Conservation (phyloP, 768 basidiomycete genomes). For the Russula earlei region DNA sequence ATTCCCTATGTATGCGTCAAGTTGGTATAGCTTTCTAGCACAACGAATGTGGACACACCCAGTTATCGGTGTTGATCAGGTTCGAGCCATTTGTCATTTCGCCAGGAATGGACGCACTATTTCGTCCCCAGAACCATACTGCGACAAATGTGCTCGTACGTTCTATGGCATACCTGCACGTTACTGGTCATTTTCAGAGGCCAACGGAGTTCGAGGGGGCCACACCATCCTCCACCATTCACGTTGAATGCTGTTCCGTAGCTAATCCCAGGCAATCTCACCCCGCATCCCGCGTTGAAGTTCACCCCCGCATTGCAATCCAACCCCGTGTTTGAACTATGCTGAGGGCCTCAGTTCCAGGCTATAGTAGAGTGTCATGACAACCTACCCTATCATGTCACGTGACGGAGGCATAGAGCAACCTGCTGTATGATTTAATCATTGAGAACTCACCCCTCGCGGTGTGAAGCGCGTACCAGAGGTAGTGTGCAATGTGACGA, state of each 20-base stretch:
- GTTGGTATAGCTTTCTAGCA: too few species aligned
- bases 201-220: too few species aligned
- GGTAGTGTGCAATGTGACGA: conserved; percentile 48
- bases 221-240: conserved; percentile 53
- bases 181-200: too few species aligned
- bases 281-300: conserved; percentile 50
- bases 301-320: conserved; percentile 43
- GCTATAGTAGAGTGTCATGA: too few species aligned
- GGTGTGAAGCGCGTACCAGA: conserved; percentile 18
- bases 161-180: conserved; percentile 57
- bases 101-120: conserved; percentile 33
- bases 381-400: conserved; percentile 41
- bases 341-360: too few species aligned
- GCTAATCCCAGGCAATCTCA: conserved; percentile 33
- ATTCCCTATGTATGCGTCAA: too few species aligned
- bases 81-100: conserved; percentile 36
- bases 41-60: too few species aligned
- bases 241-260: conserved; percentile 51
- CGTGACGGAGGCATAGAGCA: conserved; percentile 46
- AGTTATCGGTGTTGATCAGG: conserved; percentile 39
- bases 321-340: conserved; percentile 26
- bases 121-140: conserved; percentile 64
- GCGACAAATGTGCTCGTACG: conserved; percentile 48
- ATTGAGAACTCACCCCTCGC: too few species aligned
- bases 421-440: conserved; percentile 27